Percentiles rank a stretch among this genome's conserved stretches.
phyloP scores from a whole-genome alignment of 176 grass and related monocot species.

The bread wheat (Triticum aestivum) region IWGSC_CS_RefSeq_v2.1 NC_057811.1:376567975-376568474 shows the following conservation, averaged over 20 bases:
- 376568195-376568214: not conserved
- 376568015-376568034: not conserved
- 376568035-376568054: slow-evolving; percentile 11
- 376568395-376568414: slow-evolving; percentile 86
- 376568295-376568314: not conserved
- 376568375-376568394: slow-evolving; percentile 96
- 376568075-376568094: not conserved
- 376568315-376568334: slow-evolving; percentile 20
- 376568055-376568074: not conserved
- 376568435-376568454: slow-evolving; percentile 18
- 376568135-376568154: not conserved
- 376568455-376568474: not conserved
- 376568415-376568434: slow-evolving; percentile 56
- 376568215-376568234: not conserved
- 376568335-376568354: slow-evolving; percentile 86
- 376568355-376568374: slow-evolving; percentile 92
- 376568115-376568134: not conserved
- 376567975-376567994: slow-evolving; percentile 70
- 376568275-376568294: not conserved
- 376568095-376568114: not conserved
- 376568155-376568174: slow-evolving; percentile 19
- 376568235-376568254: not conserved
- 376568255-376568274: not conserved
- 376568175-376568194: not conserved
- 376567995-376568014: slow-evolving; percentile 12